Evolutionary conservation across 768 basidiomycete genomes (phyloP).

Genomic region (Trichaptum fuscoviolaceum): DNA sequence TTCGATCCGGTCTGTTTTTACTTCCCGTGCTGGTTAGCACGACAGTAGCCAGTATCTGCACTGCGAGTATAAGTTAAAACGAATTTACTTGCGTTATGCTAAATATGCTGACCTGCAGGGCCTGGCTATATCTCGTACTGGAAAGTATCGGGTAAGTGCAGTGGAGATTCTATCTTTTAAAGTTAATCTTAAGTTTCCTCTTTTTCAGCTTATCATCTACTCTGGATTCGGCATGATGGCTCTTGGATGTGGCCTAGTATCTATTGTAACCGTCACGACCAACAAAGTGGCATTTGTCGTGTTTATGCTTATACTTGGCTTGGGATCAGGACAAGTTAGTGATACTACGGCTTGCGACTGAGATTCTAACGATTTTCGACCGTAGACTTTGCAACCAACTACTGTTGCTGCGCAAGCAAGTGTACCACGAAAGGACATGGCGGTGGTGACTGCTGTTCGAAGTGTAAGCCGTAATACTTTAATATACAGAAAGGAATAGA

Average conservation of each 20-base stretch:
- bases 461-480: slow-evolving; percentile 26
- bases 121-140: slow-evolving; percentile 13
- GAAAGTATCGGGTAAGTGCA: slow-evolving; percentile 25
- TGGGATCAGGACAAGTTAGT: slow-evolving; percentile 30
- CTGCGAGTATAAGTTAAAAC: slow-evolving; percentile 26
- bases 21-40: slow-evolving; percentile 34
- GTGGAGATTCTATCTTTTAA: slow-evolving; percentile 31
- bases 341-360: neutral
- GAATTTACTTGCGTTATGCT: neutral
- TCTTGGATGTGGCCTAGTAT: slow-evolving; percentile 47
- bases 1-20: slow-evolving; percentile 33
- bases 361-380: neutral
- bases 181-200: slow-evolving; percentile 23
- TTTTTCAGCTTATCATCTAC: slow-evolving; percentile 46
- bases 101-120: neutral
- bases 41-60: slow-evolving; percentile 8
- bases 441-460: slow-evolving; percentile 18
- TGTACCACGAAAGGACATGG: slow-evolving; percentile 17
- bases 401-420: slow-evolving; percentile 33
- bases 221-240: slow-evolving; percentile 66
- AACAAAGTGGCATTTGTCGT: slow-evolving; percentile 28
- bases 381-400: slow-evolving; percentile 17
- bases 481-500: slow-evolving; percentile 1
- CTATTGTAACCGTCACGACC: slow-evolving; percentile 28
- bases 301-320: slow-evolving; percentile 30